Percentiles rank a stretch among this genome's conserved stretches.
phyloP scores from a whole-genome alignment of 495 filamentous ascomycete species.

The Daldinia caldariorum region DNA sequence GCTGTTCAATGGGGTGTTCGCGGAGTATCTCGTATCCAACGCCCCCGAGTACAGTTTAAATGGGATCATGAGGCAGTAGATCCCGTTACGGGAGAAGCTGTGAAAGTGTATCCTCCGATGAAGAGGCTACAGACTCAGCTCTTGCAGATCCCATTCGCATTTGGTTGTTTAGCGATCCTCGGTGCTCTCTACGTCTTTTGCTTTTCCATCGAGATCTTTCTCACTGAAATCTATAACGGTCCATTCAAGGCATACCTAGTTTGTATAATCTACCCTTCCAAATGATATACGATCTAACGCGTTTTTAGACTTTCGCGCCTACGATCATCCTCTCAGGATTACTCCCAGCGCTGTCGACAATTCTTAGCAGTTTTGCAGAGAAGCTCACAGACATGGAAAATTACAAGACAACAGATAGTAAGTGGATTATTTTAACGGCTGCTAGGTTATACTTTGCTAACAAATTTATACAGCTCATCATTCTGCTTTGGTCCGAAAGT shows the following conservation, averaged over 20 bases:
- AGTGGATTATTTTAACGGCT: not conserved
- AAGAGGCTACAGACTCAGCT: conserved; percentile 83
- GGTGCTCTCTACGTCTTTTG: conserved; percentile 85
- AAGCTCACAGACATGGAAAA: conserved; percentile 88
- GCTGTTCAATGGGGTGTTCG: conserved; percentile 92
- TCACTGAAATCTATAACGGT: conserved; percentile 91
- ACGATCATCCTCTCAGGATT: conserved; percentile 84
- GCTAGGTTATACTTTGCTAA: conserved; percentile 17
- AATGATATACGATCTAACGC: conserved; percentile 47
- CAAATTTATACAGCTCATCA: conserved; percentile 64
- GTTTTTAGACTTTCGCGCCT: conserved; percentile 79
- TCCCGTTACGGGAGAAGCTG: conserved; percentile 83
- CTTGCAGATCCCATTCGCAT: conserved; percentile 88
- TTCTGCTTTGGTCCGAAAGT: conserved; percentile 83
- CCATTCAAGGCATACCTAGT: conserved; percentile 88
- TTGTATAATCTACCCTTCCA: conserved; percentile 42
- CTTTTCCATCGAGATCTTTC: conserved; percentile 95
- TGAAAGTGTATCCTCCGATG: conserved; percentile 78
- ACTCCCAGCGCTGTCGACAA: conserved; percentile 78
- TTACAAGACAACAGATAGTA: conserved; percentile 81
- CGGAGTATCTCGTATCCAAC: conserved; percentile 83
- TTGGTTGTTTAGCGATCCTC: conserved; percentile 72
- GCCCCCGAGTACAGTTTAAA: conserved; percentile 77
- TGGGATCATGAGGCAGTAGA: conserved; percentile 80
- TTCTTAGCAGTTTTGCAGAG: conserved; percentile 81